Evolutionary conservation across 2,329 filamentous ascomycete species (phyloP).

Genomic region (Pseudogymnoascus sp.): DNA sequence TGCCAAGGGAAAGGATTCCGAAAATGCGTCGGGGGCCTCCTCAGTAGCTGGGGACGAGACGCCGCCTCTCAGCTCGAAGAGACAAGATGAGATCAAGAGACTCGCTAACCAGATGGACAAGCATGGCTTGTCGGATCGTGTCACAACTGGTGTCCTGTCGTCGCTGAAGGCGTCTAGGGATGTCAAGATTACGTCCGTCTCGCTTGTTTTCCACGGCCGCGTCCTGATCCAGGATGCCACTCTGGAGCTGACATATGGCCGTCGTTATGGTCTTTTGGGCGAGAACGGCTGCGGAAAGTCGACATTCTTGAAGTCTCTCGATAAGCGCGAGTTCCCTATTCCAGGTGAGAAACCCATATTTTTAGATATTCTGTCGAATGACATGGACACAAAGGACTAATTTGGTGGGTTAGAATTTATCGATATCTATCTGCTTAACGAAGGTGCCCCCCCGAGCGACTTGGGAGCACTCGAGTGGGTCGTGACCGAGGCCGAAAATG

Average conservation of each 20-base stretch:
- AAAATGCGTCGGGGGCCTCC: conserved; percentile 51
- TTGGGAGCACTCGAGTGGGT: conserved; percentile 95
- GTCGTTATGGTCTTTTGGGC: conserved; percentile 87
- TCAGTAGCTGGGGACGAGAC: conserved; percentile 63
- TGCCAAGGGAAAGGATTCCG: conserved; percentile 55
- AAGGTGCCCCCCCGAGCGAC: conserved; percentile 84
- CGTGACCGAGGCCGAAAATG: conserved; percentile 83
- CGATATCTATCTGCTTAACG: conserved; percentile 97
- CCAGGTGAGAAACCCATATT: conserved; percentile 37
- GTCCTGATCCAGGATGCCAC: conserved; percentile 92
- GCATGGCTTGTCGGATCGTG: conserved; percentile 90
- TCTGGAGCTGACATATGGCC: conserved; percentile 84
- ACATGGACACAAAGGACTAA: background rate
- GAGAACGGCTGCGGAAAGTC: conserved; percentile 99
- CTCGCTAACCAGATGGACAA: conserved; percentile 91
- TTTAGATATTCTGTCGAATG: background rate
- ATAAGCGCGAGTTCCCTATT: conserved; percentile 87
- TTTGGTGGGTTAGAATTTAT: conserved; percentile 56
- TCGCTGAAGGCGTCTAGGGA: conserved; percentile 81
- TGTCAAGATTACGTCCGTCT: conserved; percentile 91
- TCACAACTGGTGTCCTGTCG: conserved; percentile 91
- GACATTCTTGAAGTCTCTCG: conserved; percentile 92
- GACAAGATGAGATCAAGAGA: conserved; percentile 75
- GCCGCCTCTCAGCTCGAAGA: conserved; percentile 57
- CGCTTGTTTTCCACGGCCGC: conserved; percentile 93